A percentile compares a stretch with the other conserved stretches of the same genome.
Evolutionary conservation across 2,329 filamentous ascomycete genomes (phyloP).

Genomic region (Phoma sp.): DNA sequence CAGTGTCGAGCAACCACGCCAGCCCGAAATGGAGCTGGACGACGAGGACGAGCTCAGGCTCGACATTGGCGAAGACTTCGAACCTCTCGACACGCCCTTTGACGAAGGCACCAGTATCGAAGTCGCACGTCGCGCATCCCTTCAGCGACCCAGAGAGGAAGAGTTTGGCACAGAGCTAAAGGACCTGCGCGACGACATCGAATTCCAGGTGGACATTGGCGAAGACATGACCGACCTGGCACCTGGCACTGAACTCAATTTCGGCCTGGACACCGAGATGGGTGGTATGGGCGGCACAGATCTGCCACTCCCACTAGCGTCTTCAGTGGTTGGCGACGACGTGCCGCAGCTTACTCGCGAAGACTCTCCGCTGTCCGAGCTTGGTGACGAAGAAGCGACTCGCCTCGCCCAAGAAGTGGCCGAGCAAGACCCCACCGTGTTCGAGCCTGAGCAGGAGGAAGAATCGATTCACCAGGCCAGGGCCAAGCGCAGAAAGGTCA

Average conservation of each 20-base stretch:
- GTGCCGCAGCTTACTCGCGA: slow-evolving; percentile 43
- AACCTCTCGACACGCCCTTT: slow-evolving; percentile 21
- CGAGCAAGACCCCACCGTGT: slow-evolving; percentile 46
- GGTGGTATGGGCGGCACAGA: slow-evolving; percentile 58
- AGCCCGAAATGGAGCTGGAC: slow-evolving; percentile 55
- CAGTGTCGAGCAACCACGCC: slow-evolving; percentile 61
- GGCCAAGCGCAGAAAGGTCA: slow-evolving; percentile 79
- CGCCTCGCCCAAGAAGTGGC: slow-evolving; percentile 69
- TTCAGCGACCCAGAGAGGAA: slow-evolving; percentile 52
- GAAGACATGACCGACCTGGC: slow-evolving; percentile 39
- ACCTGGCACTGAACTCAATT: slow-evolving; percentile 26
- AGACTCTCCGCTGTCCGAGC: slow-evolving; percentile 62
- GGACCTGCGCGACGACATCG: slow-evolving; percentile 55
- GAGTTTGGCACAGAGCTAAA: slow-evolving; percentile 59
- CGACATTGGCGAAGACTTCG: slow-evolving; percentile 65
- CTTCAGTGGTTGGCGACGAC: not conserved
- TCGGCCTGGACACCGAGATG: slow-evolving; percentile 53
- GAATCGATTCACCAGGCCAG: slow-evolving; percentile 69
- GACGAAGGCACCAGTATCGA: slow-evolving; percentile 71
- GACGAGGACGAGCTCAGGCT: slow-evolving; percentile 65
- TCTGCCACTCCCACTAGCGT: slow-evolving; percentile 13
- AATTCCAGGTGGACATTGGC: slow-evolving; percentile 53
- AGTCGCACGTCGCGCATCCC: slow-evolving; percentile 84
- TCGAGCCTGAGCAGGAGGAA: slow-evolving; percentile 56
- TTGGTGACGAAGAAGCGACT: slow-evolving; percentile 58